Evolutionary conservation across 768 basidiomycete genomes (phyloP), one percentile per base, ranked within the genome.

Genomic region (Mycena floridula): DNA sequence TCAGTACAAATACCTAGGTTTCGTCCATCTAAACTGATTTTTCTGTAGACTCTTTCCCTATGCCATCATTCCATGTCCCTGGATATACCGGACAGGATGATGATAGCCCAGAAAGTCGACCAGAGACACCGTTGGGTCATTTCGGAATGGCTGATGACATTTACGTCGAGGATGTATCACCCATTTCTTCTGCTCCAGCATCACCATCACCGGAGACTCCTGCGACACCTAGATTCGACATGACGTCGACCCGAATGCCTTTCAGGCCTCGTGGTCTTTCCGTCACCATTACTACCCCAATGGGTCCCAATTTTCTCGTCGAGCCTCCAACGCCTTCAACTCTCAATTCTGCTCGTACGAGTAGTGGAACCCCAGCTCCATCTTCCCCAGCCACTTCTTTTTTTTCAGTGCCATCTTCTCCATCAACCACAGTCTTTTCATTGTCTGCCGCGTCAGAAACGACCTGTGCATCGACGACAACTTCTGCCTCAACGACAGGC

Each of bases 41-140:
- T 43, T 2, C 5, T 32, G 18, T 30, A 70, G 72, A 73, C 42
- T 21, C 37, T 7, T 49, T 49, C 38, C 48, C 48, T 15, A 44
- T 51, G 25, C 47, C 47, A 25, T 60, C 64, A 5, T 71, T 72
- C 57, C 70, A 73, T 25, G 61, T 64, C 18, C 69, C 73, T 2
- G 56, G 54, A 28, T 67, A n/a, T n/a, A n/a, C n/a, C n/a, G n/a
- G n/a, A n/a, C n/a, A n/a, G n/a, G n/a, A n/a, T n/a, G n/a, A n/a
- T n/a, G n/a, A n/a, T n/a, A n/a, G n/a, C n/a, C n/a, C n/a, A n/a
- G n/a, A n/a, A n/a, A n/a, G n/a, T n/a, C n/a, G n/a, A 23, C 25
- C 45, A 13, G 45, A 24, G 22, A 46, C 45, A 18, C 27, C 43
- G 7, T 25, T 36, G 11, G 43, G 26, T 1, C 43, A 36, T 4